Evolutionary conservation across 176 grass and related monocot species (phyloP).

Genomic region (Rhynchospora tenuis): DNA sequence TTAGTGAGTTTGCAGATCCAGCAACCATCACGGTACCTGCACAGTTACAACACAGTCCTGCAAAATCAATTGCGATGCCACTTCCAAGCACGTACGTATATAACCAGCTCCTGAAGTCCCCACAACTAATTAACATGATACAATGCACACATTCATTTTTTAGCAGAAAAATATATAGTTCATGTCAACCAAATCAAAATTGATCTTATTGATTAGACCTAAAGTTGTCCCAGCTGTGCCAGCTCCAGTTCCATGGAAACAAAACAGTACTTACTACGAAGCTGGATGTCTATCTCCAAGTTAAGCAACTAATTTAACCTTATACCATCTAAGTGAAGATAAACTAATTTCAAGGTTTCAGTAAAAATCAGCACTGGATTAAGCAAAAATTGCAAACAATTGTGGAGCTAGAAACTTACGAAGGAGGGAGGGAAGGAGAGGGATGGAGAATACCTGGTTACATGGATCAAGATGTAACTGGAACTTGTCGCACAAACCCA

Average conservation of each 20-base stretch:
- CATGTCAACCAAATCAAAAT: background rate
- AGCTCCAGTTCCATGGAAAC: background rate
- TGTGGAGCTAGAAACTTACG: background rate
- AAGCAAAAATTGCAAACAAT: background rate
- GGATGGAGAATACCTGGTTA: background rate
- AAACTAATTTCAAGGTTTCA: background rate
- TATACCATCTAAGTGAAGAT: background rate
- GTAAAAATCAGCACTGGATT: background rate
- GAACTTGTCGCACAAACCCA: background rate
- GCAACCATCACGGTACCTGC: slow-evolving; percentile 99
- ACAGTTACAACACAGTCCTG: slow-evolving; percentile 82
- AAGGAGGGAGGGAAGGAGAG: no score
- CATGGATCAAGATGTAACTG: background rate
- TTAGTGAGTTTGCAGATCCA: slow-evolving; percentile 88
- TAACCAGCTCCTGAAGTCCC: slow-evolving; percentile 93
- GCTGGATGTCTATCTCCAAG: no score
- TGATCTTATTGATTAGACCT: background rate
- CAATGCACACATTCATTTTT: slow-evolving; percentile 22
- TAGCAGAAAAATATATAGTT: slow-evolving; percentile 12
- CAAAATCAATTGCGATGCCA: slow-evolving; percentile 56
- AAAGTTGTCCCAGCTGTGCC: background rate
- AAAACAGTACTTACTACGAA: no score
- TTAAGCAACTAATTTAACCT: no score
- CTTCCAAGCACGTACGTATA: slow-evolving; percentile 91
- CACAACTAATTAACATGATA: slow-evolving; percentile 88